A percentile compares a stretch with the other conserved stretches of the same genome.
These are phyloP conservation scores for Smallanthus sonchifolius DNA, from an alignment of 129 eudicot species.

Conservation along the genomic window DNA sequence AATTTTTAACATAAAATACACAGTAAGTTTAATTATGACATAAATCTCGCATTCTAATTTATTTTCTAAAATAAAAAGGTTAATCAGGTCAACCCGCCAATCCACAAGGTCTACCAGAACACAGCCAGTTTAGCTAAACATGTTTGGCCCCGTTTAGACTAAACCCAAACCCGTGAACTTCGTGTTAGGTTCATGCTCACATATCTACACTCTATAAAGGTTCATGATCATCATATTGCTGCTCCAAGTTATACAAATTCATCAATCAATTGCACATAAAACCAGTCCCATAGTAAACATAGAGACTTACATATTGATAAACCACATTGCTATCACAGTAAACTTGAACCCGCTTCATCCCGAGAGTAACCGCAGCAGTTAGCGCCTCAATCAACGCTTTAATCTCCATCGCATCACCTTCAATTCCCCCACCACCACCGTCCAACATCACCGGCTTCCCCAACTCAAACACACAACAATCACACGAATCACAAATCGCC, in stretches of 20 bases:
- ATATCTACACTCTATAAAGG: background rate
- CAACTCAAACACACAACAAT: constrained; percentile 38
- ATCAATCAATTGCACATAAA: background rate
- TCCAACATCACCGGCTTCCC: constrained; percentile 34
- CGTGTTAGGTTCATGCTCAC: background rate
- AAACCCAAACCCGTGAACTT: background rate
- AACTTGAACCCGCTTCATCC: constrained; percentile 40
- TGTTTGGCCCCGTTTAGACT: background rate
- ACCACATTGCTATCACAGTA: constrained; percentile 27
- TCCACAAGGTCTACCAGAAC: background rate
- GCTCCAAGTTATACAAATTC: background rate
- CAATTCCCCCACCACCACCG: constrained; percentile 3
- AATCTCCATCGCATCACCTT: constrained; percentile 31
- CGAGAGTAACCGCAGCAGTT: constrained; percentile 39
- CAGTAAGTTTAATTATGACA: background rate
- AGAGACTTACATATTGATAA: constrained; percentile 42
- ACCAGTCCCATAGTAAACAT: background rate
- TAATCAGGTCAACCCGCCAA: background rate
- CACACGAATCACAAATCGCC: constrained; percentile 47
- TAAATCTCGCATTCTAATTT: background rate
- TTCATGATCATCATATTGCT: background rate
- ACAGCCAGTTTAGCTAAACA: no score
- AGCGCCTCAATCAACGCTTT: constrained; percentile 62
- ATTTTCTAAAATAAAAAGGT: background rate
- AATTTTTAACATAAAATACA: background rate